Percentiles rank a stretch among this genome's conserved stretches.
Evolutionary conservation across 805 yeast genomes (phyloP).

Genomic region (Brettanomyces nanus): DNA sequence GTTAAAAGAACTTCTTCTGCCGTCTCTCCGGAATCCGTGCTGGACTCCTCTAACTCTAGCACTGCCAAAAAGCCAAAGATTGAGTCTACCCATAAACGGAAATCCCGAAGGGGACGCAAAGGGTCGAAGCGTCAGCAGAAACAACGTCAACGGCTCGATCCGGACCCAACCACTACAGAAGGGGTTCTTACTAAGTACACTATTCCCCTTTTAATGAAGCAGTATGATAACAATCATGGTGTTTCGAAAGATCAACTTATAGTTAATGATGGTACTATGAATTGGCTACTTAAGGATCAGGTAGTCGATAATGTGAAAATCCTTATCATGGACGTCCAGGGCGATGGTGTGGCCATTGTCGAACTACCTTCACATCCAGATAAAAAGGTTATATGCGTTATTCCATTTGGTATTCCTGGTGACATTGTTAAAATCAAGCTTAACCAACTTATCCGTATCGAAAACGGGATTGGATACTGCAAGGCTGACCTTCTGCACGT

Average conservation of each 20-base stretch:
- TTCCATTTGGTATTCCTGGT: slow-evolving; percentile 88
- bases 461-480: slow-evolving; percentile 63
- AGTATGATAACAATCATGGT: slow-evolving; percentile 22
- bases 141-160: neutral
- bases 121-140: neutral
- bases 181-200: slow-evolving; percentile 69
- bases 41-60: too few species aligned
- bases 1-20: too few species aligned
- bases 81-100: too few species aligned
- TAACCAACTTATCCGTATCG: slow-evolving; percentile 35
- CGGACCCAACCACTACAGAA: slow-evolving; percentile 68
- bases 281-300: slow-evolving; percentile 45
- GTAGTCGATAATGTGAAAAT: slow-evolving; percentile 55
- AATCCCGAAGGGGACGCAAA: neutral
- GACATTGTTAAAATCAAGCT: slow-evolving; percentile 65
- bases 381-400: slow-evolving; percentile 42
- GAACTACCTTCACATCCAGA: too few species aligned
- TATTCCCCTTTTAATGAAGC: slow-evolving; percentile 48
- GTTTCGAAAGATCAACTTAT: slow-evolving; percentile 18
- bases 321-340: slow-evolving; percentile 58
- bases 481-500: slow-evolving; percentile 62
- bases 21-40: too few species aligned
- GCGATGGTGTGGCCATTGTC: slow-evolving; percentile 77
- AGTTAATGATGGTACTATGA: slow-evolving; percentile 39
- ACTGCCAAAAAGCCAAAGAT: too few species aligned